A percentile compares a stretch with the other conserved stretches of the same genome.
Evolutionary conservation across 2,329 filamentous ascomycete species (phyloP).

Genomic region (Hortaea werneckii): DNA sequence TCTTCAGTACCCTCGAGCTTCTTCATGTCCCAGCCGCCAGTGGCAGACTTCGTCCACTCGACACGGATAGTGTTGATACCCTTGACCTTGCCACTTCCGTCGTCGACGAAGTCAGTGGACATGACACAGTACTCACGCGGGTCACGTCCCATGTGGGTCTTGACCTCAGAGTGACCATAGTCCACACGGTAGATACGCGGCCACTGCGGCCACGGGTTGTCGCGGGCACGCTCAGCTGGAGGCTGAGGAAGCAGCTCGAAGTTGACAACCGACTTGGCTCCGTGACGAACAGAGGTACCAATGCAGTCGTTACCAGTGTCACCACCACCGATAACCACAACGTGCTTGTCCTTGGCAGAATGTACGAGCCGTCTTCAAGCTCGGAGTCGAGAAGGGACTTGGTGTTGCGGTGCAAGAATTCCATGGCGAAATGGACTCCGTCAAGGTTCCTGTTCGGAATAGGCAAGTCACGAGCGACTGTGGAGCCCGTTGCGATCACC

Average conservation of each 20-base stretch:
- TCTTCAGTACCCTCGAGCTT: slow-evolving; percentile 86
- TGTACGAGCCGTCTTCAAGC: slow-evolving; percentile 72
- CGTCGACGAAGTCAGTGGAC: slow-evolving; percentile 92
- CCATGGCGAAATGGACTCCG: slow-evolving; percentile 93
- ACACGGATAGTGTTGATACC: slow-evolving; percentile 94
- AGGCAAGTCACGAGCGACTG: slow-evolving; percentile 82
- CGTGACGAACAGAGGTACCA: slow-evolving; percentile 88
- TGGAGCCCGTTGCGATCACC: slow-evolving; percentile 83
- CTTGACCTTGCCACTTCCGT: slow-evolving; percentile 78
- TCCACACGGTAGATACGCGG: slow-evolving; percentile 97
- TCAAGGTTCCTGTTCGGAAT: slow-evolving; percentile 81
- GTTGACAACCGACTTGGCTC: slow-evolving; percentile 91
- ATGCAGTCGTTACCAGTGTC: slow-evolving; percentile 98
- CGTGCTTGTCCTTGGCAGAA: slow-evolving; percentile 94
- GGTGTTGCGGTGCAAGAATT: slow-evolving; percentile 95
- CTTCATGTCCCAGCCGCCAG: slow-evolving; percentile 97
- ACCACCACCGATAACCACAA: slow-evolving; percentile 93
- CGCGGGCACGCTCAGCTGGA: slow-evolving; percentile 75
- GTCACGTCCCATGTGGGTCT: slow-evolving; percentile 91
- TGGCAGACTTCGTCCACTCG: slow-evolving; percentile 85
- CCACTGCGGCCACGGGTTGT: slow-evolving; percentile 99
- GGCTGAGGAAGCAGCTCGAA: slow-evolving; percentile 93
- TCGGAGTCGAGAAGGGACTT: slow-evolving; percentile 93
- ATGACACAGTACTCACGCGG: slow-evolving; percentile 97
- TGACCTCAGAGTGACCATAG: slow-evolving; percentile 92